These are phyloP conservation scores for Ceratocystis destructans DNA, from an alignment of 2,329 filamentous ascomycete genomes.

Conservation along the genomic window DNA sequence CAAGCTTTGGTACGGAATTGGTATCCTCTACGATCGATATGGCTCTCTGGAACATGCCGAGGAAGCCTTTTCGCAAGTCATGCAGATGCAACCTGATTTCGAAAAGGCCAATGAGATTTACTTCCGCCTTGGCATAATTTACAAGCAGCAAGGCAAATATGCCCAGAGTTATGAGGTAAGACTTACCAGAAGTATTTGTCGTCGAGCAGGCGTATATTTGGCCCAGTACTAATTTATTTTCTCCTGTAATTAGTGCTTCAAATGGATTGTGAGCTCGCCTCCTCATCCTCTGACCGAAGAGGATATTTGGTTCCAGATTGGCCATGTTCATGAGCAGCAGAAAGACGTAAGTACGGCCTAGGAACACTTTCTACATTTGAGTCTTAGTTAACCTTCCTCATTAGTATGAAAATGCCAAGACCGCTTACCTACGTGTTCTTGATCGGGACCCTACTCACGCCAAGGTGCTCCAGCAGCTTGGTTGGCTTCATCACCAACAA, in stretches of 20 bases:
- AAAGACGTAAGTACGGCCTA: conserved; percentile 63
- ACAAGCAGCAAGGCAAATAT: conserved; percentile 96
- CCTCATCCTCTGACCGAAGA: conserved; percentile 88
- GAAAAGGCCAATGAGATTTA: conserved; percentile 99
- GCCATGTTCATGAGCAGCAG: conserved; percentile 95
- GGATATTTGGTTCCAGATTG: conserved; percentile 99
- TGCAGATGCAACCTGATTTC: conserved; percentile 95
- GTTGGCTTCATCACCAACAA: conserved; percentile 95
- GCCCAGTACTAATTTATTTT: conserved; percentile 22
- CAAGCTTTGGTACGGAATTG: conserved; percentile 97
- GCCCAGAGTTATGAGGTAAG: conserved; percentile 74
- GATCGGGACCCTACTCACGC: conserved; percentile 92
- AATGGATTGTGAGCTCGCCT: conserved; percentile 89
- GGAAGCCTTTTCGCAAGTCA: conserved; percentile 95
- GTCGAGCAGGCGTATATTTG: no score
- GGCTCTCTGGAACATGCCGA: conserved; percentile 94
- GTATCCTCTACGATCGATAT: conserved; percentile 92
- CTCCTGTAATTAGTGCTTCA: conserved; percentile 62
- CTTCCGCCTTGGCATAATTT: conserved; percentile 97
- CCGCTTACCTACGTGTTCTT: conserved; percentile 81
- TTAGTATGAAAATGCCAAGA: conserved; percentile 88
- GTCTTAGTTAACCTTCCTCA: conserved; percentile 22
- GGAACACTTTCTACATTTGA: neutral
- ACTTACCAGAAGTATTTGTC: no score
- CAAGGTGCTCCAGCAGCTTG: conserved; percentile 94